Base-by-base conservation (phyloP, 495 filamentous ascomycete genomes). In the Aspergillus cavernicola region DNA sequence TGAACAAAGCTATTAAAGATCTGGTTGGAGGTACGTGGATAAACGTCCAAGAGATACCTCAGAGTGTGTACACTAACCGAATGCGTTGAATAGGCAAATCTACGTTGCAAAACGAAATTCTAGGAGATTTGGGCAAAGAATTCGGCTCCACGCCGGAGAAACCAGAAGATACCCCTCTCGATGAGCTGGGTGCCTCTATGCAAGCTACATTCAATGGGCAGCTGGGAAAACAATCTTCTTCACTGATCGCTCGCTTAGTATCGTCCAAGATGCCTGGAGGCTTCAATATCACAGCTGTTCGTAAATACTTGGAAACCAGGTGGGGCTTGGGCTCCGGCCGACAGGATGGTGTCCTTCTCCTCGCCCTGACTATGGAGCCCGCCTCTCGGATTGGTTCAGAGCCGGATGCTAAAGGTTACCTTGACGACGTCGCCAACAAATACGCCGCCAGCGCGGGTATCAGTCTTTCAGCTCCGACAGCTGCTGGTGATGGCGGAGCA, bases 201-300 rank as follows among this genome's bases (percentile, higher is more conserved):
- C 95, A 97, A 72, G 85, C 89, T 23, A 97, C 93, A 24, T 99
- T 97, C 76, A 93, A 96, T 69, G 93, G 93, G 44, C 91, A 97
- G 73, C 84, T 97, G 43, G 93, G 93, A 59, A 97, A 99, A 73
- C 93, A 97, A 50, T 92, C 93, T 0, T 89, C 89, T 24, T 95
- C 93, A 4, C 83, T 97, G 47, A 85, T 97, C 63, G 92, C 95
- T 26, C 84, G 92, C 54, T 76, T 97, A 65, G 92, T 99, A 23
- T 97, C 95, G 4, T 96, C 93, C 5, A 99, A 99, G 70, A 97
- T 99, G 93, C 95, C 93, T 28, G 95, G 92, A 64, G 93, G 93
- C 42, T 99, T 97, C 80, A 99, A 97, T 66, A 97, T 97, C 65
- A 96, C 92, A 59, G 79, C 86, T 2, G 89, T 93, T 11, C 81